Base-by-base conservation (phyloP, 345 rosid species). In the Dimocarpus longan region DNA sequence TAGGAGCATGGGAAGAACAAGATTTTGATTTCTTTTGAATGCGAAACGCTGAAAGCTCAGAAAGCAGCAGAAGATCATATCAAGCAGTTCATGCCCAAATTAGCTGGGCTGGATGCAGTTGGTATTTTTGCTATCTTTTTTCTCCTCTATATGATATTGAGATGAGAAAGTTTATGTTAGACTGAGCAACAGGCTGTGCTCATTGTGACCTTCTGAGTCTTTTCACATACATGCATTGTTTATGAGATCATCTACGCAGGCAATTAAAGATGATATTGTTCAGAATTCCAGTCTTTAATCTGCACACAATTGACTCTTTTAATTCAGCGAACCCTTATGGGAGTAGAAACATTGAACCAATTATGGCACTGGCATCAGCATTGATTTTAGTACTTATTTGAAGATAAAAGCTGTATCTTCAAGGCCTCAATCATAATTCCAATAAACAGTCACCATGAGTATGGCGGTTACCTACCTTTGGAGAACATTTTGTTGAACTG, bases 1-100 rank as follows among this genome's bases (percentile, higher is more conserved):
- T 52, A 88, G 69, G 83, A 86, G 56, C 88, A 90, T 9, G 89
- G 89, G 76, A 90, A 89, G 89, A 90, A 81, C 83, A 91, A 91
- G 86, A 84, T 93, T 44, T 62, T 66, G 48, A 79, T 96, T 79
- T 90, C 90, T 5, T 94, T 96, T 56, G 97, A 87, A 83, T 94
- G 99, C 39, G 97, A 93, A 87, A 96, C 97, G 42, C 84, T 94
- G 83, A 96, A 96, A 88, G 91, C 99, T 19, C 98, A 90, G 12
- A 70, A 91, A 73, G 97, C 92, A 75, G 99, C 99, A 15, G 98
- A 91, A 82, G 97, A 93, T 19, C 98, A 94, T 85, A 88, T 93
- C 79, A 85, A 77, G 80, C 87, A 85, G 84, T 96, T 85, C 85
- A 91, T 93, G 95, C 99, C 98, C 66, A 96, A 94, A 80, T 73